A percentile compares a stretch with the other conserved stretches of the same genome.
Conservation (phyloP, 495 filamentous ascomycete species). For the Aspergillus nanangensis region DNA sequence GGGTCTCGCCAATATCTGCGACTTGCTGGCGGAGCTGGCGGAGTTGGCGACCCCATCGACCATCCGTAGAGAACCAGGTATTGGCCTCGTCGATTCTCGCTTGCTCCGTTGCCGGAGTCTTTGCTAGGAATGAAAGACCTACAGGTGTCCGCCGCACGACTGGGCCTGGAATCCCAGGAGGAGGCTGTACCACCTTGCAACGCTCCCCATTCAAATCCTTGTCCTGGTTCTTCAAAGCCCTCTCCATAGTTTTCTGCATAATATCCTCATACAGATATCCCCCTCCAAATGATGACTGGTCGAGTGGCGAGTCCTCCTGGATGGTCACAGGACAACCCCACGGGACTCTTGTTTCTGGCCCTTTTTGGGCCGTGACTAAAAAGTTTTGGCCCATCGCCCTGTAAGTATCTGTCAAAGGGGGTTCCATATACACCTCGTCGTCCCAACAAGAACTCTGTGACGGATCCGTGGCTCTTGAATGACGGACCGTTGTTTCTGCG, state of each 20-base stretch:
- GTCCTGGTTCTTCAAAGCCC: too few relatives aligned
- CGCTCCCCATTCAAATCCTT: too few relatives aligned
- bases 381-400: too few relatives aligned
- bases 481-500: conserved; percentile 1
- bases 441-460: too few relatives aligned
- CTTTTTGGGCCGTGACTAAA: too few relatives aligned
- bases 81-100: conserved; percentile 16
- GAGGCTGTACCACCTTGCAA: conserved; percentile 6
- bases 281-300: not conserved
- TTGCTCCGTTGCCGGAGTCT: not conserved
- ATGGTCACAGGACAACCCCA: too few relatives aligned
- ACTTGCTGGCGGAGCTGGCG: conserved; percentile 18
- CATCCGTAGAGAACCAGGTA: conserved; percentile 23
- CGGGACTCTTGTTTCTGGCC: too few relatives aligned
- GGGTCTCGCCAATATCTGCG: conserved; percentile 10
- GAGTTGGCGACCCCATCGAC: conserved; percentile 12
- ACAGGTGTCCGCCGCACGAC: not conserved
- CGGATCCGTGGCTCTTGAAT: too few relatives aligned
- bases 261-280: not conserved
- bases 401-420: too few relatives aligned
- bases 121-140: not conserved
- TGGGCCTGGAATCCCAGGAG: conserved; percentile 15
- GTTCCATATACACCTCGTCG: too few relatives aligned
- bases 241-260: too few relatives aligned
- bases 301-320: too few relatives aligned